Evolutionary conservation across 306 rosid species (phyloP).

Genomic region (Prunus campanulata): DNA sequence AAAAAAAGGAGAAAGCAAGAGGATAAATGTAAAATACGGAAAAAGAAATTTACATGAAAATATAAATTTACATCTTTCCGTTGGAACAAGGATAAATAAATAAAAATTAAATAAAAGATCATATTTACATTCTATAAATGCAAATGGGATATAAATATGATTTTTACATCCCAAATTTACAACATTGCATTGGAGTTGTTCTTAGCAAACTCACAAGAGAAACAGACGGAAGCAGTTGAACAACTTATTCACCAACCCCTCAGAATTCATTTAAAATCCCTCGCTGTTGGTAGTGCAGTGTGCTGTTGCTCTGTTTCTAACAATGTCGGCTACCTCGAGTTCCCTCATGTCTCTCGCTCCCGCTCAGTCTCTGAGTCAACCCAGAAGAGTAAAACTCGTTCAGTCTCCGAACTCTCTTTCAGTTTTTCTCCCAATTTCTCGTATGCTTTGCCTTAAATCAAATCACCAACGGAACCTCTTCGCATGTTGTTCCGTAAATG

Average conservation of each 20-base stretch:
- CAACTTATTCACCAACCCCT: not conserved
- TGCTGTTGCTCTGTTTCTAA: not conserved
- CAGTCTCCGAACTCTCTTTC: constrained; percentile 11
- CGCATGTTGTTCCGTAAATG: constrained; percentile 19
- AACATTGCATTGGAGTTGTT: no score
- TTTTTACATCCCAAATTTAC: no score
- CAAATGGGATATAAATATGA: no score
- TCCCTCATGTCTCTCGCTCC: constrained; percentile 19
- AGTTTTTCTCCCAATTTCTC: constrained; percentile 16
- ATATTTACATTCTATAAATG: no score
- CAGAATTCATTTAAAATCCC: not conserved
- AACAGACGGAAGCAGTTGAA: not conserved
- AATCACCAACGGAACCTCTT: constrained; percentile 11
- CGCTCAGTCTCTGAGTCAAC: constrained; percentile 23
- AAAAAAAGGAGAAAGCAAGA: no score
- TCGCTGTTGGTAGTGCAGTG: not conserved
- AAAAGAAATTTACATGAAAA: no score
- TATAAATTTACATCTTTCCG: no score
- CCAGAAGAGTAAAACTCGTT: constrained; percentile 8
- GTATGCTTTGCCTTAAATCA: constrained; percentile 4
- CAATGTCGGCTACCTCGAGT: constrained; percentile 33
- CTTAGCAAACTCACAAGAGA: no score
- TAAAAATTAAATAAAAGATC: no score
- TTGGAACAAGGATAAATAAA: no score
- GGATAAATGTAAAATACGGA: no score